Conservation (phyloP, 768 basidiomycete species). For the Psilocybe azurescens region DNA sequence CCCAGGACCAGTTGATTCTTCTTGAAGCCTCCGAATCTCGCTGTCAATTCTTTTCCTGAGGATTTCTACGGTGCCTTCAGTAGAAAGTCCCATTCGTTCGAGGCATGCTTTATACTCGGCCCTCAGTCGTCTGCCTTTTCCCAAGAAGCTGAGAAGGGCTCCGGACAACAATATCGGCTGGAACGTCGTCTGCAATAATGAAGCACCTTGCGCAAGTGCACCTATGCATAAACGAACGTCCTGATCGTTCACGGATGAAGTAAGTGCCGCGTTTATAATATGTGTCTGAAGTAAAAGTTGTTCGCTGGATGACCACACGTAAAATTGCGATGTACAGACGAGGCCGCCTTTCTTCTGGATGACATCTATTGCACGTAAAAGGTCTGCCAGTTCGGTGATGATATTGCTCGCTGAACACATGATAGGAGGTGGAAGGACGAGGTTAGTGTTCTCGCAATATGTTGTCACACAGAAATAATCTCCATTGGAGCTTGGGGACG, state of each 20-base stretch:
- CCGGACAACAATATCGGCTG: conserved; percentile 53
- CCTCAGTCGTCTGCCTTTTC: conserved; percentile 38
- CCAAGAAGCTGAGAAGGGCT: conserved; percentile 45
- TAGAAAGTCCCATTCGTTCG: conserved; percentile 43
- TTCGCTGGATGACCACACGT: conserved; percentile 50
- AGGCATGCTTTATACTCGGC: conserved; percentile 45
- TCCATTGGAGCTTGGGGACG: conserved; percentile 34
- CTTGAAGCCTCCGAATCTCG: conserved; percentile 40
- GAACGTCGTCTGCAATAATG: conserved; percentile 52
- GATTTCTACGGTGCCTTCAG: conserved; percentile 40
- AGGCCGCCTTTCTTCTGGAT: conserved; percentile 19
- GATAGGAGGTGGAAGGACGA: conserved; percentile 24
- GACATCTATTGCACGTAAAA: conserved; percentile 40
- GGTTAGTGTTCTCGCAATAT: conserved; percentile 26
- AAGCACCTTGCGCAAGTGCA: conserved; percentile 53
- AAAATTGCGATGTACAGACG: conserved; percentile 44
- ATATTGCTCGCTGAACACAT: conserved; percentile 35
- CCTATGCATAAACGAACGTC: conserved; percentile 54
- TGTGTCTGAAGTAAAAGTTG: conserved; percentile 43
- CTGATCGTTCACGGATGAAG: conserved; percentile 29
- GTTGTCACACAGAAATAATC: conserved; percentile 42
- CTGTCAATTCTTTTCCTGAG: conserved; percentile 42
- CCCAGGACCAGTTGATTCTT: conserved; percentile 22
- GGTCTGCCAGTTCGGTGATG: conserved; percentile 38
- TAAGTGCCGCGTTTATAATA: conserved; percentile 47